Evolutionary conservation across 2,329 filamentous ascomycete genomes (phyloP).

Genomic region (Westerdykella sp.): DNA sequence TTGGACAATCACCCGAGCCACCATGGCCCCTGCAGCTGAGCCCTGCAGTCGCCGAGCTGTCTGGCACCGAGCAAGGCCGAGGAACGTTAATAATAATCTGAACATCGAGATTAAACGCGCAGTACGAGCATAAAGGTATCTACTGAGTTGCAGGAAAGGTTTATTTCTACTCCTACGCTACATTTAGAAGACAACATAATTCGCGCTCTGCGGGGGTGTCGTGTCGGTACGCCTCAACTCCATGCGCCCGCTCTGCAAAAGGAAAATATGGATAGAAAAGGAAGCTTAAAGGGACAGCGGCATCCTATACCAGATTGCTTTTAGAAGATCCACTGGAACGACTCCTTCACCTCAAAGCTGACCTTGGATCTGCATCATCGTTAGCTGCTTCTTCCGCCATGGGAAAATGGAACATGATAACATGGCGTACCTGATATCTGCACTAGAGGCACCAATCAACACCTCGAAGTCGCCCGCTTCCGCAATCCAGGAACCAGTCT

Average conservation of each 20-base stretch:
- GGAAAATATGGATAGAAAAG: neutral
- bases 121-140: neutral
- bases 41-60: no score
- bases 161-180: no score
- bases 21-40: no score
- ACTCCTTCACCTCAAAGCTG: conserved; percentile 56
- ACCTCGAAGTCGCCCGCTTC: conserved; percentile 59
- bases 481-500: conserved; percentile 53
- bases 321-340: conserved; percentile 61
- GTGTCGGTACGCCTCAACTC: neutral
- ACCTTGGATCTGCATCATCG: conserved; percentile 38
- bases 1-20: no score
- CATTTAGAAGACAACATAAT: no score
- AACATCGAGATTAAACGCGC: neutral
- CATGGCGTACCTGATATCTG: conserved; percentile 55
- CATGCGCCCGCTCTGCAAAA: conserved; percentile 5
- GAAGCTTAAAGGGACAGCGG: no score
- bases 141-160: no score
- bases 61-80: neutral
- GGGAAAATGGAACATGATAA: conserved; percentile 16
- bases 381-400: conserved; percentile 10
- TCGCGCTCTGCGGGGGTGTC: neutral
- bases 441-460: conserved; percentile 56
- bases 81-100: no score
- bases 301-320: neutral